phyloP scores from a whole-genome alignment of 2,329 filamentous ascomycete species.

The Aciculosporium take region DNA sequence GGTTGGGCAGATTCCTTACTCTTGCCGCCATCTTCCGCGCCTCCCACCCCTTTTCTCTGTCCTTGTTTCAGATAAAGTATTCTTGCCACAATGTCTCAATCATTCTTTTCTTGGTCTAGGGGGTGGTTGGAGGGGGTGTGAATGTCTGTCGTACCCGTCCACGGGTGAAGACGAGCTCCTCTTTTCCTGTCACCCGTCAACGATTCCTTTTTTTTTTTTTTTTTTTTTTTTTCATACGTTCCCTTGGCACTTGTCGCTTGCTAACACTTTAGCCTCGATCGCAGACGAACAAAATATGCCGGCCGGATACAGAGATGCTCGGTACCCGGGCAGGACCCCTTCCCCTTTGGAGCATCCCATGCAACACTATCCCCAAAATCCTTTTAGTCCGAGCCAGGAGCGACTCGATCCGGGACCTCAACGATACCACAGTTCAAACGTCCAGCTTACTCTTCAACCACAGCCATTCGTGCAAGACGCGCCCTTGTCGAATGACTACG shows the following conservation, averaged over 20 bases:
- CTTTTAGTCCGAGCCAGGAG: slow-evolving; percentile 20
- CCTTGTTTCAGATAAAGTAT: no score
- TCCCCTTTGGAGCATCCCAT: slow-evolving; percentile 3
- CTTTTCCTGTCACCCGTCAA: background rate
- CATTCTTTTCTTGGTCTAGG: no score
- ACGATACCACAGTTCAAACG: slow-evolving; percentile 46
- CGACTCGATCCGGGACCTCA: slow-evolving; percentile 18
- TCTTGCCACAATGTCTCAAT: no score
- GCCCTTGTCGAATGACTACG: slow-evolving; percentile 26
- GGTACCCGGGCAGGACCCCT: background rate
- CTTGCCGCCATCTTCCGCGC: no score
- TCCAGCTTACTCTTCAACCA: slow-evolving; percentile 51
- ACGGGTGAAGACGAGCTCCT: no score
- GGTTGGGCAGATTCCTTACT: background rate
- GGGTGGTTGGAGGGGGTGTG: no score
- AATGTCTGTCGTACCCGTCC: no score
- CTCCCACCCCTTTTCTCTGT: no score
- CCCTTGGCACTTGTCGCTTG: background rate
- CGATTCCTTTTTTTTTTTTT: background rate
- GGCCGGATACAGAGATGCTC: background rate
- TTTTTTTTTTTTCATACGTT: background rate
- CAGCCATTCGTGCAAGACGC: slow-evolving; percentile 41
- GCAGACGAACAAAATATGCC: slow-evolving; percentile 2
- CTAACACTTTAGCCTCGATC: background rate
- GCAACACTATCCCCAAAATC: slow-evolving; percentile 4